Evolutionary conservation across 371 early-diverging fungal genomes (phyloP).

Genomic region (Mortierella sp.): DNA sequence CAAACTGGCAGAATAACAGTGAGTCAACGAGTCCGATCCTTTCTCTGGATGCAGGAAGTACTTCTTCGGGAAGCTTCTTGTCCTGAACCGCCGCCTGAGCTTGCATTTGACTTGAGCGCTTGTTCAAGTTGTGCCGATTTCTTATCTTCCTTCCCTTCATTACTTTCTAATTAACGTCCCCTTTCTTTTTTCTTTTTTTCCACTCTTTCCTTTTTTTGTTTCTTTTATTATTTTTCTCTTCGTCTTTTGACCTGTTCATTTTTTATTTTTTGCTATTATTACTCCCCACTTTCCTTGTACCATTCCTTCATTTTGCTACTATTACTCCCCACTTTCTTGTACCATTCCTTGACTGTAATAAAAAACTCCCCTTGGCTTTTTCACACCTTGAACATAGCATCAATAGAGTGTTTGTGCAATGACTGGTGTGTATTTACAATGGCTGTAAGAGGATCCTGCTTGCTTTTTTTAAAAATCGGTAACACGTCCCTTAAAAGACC

Average conservation of each 20-base stretch:
- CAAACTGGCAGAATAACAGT: background rate
- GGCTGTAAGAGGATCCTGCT: background rate
- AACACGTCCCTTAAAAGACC: conserved; percentile 91
- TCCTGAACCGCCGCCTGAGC: background rate
- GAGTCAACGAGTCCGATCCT: background rate
- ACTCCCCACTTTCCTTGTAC: background rate
- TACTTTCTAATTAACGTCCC: background rate
- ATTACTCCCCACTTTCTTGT: background rate
- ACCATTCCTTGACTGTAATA: background rate
- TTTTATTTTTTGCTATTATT: background rate
- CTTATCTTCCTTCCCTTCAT: background rate
- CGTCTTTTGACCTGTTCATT: background rate
- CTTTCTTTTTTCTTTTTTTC: background rate
- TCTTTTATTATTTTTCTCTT: background rate
- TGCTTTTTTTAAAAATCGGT: conserved; percentile 77
- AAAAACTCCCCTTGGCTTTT: background rate
- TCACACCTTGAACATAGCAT: background rate
- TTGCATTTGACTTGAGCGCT: background rate
- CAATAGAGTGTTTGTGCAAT: background rate
- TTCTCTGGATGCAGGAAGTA: background rate
- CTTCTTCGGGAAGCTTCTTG: background rate
- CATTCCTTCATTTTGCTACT: background rate
- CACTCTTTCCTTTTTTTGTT: background rate
- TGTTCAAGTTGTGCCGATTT: background rate
- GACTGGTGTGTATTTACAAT: background rate